These are phyloP conservation scores for Penicillium pancosmium DNA, from an alignment of 495 filamentous ascomycete species.

Conservation along the genomic window DNA sequence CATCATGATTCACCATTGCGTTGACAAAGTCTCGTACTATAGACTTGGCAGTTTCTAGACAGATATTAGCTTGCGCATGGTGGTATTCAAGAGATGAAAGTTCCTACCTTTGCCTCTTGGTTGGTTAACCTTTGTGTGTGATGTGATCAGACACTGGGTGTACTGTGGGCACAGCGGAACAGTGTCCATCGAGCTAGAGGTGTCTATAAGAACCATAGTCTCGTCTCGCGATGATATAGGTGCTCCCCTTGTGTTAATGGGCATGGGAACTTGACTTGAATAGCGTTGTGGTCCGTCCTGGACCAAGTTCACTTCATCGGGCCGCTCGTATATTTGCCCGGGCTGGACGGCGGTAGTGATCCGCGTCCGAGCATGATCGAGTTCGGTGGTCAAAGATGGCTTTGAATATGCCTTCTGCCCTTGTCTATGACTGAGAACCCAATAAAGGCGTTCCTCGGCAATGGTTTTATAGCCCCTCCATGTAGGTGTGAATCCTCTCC, in stretches of 20 bases:
- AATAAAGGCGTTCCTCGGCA: conserved; percentile 52
- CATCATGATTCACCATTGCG: conserved; percentile 49
- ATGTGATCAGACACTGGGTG: conserved; percentile 45
- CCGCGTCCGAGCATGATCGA: conserved; percentile 42
- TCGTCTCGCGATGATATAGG: conserved; percentile 42
- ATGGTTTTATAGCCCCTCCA: conserved; percentile 53
- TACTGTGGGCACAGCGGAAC: conserved; percentile 44
- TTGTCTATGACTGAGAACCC: conserved; percentile 49
- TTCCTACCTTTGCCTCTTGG: conserved; percentile 49
- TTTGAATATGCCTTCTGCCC: conserved; percentile 33
- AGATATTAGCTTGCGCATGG: neutral
- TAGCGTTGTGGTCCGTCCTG: conserved; percentile 44
- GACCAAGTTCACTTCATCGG: conserved; percentile 42
- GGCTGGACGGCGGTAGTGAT: conserved; percentile 47
- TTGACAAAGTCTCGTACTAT: conserved; percentile 47
- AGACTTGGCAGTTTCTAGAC: conserved; percentile 43
- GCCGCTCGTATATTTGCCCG: conserved; percentile 39
- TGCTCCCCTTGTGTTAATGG: conserved; percentile 27
- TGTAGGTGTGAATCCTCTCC: conserved; percentile 50
- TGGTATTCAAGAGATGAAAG: neutral
- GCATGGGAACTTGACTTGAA: conserved; percentile 47
- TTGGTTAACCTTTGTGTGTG: conserved; percentile 38
- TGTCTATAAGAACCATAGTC: conserved; percentile 51
- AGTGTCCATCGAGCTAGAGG: conserved; percentile 50
- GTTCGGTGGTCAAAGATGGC: conserved; percentile 45